Evolutionary conservation across 805 yeast genomes (phyloP).

Genomic region (Cyberlindnera petersonii): DNA sequence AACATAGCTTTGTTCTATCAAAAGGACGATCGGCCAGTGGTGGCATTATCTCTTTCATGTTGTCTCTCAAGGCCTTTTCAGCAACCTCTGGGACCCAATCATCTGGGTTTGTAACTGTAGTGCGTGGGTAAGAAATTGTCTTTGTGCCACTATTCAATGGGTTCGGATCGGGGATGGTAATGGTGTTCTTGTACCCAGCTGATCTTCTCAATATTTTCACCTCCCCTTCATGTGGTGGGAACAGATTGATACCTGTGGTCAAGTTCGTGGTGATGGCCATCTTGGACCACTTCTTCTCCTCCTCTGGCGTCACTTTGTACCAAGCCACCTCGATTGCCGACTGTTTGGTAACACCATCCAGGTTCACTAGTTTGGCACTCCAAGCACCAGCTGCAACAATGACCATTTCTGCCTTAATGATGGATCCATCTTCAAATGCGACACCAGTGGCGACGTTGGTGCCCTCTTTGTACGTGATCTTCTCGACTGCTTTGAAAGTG

Average conservation of each 20-base stretch:
- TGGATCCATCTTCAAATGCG: conserved; percentile 8
- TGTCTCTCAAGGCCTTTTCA: conserved; percentile 19
- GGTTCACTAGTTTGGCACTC: conserved; percentile 17
- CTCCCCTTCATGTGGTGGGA: conserved; percentile 19
- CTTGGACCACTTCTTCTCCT: conserved; percentile 6
- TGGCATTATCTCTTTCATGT: conserved; percentile 28
- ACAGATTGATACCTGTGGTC: conserved; percentile 17
- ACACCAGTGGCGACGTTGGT: conserved; percentile 18
- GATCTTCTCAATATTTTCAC: conserved; percentile 17
- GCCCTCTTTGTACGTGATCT: conserved; percentile 6
- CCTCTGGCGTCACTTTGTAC: conserved; percentile 15
- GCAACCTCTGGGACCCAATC: conserved; percentile 19
- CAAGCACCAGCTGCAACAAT: conserved; percentile 21
- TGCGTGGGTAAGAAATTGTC: conserved; percentile 15
- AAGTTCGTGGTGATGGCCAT: conserved; percentile 19
- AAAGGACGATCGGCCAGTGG: conserved; percentile 12
- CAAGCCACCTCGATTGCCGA: conserved; percentile 20
- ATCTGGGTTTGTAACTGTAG: conserved; percentile 10
- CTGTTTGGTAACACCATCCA: conserved; percentile 10
- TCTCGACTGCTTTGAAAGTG: conserved; percentile 14
- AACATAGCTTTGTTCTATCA: conserved; percentile 36
- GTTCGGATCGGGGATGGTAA: conserved; percentile 2
- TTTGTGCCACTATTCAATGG: conserved; percentile 5
- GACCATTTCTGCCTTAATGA: conserved; percentile 8
- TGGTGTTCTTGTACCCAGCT: conserved; percentile 14